Evolutionary conservation across 257 asterid species (phyloP), one percentile per base, ranked within the genome.

Genomic region (Petunia axillaris): DNA sequence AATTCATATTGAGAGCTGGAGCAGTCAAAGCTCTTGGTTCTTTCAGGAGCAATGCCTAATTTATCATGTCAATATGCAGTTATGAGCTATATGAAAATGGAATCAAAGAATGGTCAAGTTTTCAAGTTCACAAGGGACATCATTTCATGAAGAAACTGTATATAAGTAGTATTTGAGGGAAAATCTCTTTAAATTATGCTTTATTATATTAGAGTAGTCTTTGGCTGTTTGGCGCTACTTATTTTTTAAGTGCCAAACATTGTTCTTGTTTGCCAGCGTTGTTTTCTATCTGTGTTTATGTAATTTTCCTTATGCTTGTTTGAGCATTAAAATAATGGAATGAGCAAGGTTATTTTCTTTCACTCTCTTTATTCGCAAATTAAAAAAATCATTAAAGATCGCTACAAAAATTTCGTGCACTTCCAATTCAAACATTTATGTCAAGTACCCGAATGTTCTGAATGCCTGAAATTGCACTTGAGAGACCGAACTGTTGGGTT

Each of bases 11-110:
- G 66, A 88, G 95, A 79, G 97, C 97, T 9, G 91, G 91, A 55
- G 95, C 97, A 8, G 86, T 67, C 4, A 93, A 93, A 81, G 96
- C 93, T 84, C 81, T 93, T 8, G 97, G 97, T 79, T 93, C 97
- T 43, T 91, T 86, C 86, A 89, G 83, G 86, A 93, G 97, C 92
- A 79, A 88, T 68, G 81, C 89, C 15, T 83, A 84, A 54, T 38
- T 14, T 25, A 25, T 25, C 25, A 25, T 25, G 25, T 25, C 25
- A 25, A 25, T 25, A 25, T 25, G 11, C 39, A 35, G 5, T 9
- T 35, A 10, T 64, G 13, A 4, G 2, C 41, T 35, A 35, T 3
- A 41, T 52, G 40, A 50, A 50, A 8, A 52, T 52, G 57, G 57
- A 52, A 4, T 2, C 55, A 52, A 52, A 8, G 15, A 52, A 52